These are phyloP conservation scores for Penicillium coffeae DNA, from an alignment of 495 filamentous ascomycete genomes.

Conservation along the genomic window DNA sequence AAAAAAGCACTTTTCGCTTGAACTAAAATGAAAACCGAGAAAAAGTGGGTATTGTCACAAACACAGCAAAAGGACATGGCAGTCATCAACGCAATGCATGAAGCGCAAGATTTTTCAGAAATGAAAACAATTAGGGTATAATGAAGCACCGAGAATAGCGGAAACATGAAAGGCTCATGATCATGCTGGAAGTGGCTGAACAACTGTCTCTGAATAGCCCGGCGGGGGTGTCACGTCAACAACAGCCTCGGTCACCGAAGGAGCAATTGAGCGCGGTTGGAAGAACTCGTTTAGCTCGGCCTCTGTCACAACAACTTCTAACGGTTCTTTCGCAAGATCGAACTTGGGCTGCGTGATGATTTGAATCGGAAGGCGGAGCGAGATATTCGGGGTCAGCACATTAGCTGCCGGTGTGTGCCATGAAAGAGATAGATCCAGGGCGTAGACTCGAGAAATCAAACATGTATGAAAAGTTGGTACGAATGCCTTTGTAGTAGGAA, in stretches of 20 bases:
- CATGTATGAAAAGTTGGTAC: conserved; percentile 89
- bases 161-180: neutral
- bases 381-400: conserved; percentile 51
- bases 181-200: neutral
- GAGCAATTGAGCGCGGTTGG: conserved; percentile 31
- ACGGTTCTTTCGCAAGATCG: conserved; percentile 13
- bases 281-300: conserved; percentile 40
- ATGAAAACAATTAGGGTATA: neutral
- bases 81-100: neutral
- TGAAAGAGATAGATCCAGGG: conserved; percentile 63
- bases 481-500: conserved; percentile 69
- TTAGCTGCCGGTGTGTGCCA: conserved; percentile 56
- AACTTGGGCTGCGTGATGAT: conserved; percentile 42
- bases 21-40: too few relatives aligned
- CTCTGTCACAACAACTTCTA: conserved; percentile 28
- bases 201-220: conserved; percentile 15
- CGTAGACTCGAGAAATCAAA: conserved; percentile 74
- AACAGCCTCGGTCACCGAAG: conserved; percentile 7
- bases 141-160: neutral
- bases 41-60: conserved; percentile 9
- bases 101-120: neutral
- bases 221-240: conserved; percentile 17
- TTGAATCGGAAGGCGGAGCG: conserved; percentile 74
- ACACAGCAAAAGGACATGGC: neutral
- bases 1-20: too few relatives aligned